Conservation (phyloP, 2,329 filamentous ascomycete genomes). For the Helotiales sp. region DNA sequence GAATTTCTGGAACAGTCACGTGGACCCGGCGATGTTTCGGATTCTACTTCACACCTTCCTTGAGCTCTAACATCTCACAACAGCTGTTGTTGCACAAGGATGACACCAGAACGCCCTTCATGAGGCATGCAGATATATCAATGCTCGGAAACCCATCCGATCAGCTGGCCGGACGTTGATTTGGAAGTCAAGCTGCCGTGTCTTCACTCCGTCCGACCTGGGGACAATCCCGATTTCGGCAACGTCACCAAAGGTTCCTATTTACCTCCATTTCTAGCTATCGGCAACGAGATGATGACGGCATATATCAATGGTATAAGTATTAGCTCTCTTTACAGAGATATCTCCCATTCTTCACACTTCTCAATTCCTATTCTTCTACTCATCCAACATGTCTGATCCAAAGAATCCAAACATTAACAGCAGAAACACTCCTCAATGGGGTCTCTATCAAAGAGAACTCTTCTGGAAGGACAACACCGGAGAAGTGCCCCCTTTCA, state of each 20-base stretch:
- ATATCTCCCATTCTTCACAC: neutral
- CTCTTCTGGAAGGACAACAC: conserved; percentile 55
- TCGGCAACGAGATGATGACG: neutral
- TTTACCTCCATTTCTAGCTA: neutral
- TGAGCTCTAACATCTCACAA: too few species aligned
- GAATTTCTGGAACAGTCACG: too few species aligned
- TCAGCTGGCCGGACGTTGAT: neutral
- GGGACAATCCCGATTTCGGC: neutral
- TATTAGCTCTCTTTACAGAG: neutral
- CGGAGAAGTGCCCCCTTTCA: conserved; percentile 50
- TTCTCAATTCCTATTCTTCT: neutral
- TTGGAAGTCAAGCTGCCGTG: neutral
- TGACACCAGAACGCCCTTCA: too few species aligned
- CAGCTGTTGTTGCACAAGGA: too few species aligned
- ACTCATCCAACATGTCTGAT: conserved; percentile 37
- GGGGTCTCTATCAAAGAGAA: conserved; percentile 53
- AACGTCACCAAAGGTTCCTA: neutral
- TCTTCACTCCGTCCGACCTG: too few species aligned
- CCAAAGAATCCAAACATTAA: conserved; percentile 52
- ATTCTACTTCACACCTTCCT: too few species aligned
- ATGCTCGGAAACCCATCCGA: too few species aligned
- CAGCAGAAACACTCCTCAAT: conserved; percentile 51
- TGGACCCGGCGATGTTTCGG: too few species aligned
- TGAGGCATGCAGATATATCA: too few species aligned
- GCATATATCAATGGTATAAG: neutral